Evolutionary conservation across 257 asterid species (phyloP).

Genomic region (Gynochthodes officinalis): DNA sequence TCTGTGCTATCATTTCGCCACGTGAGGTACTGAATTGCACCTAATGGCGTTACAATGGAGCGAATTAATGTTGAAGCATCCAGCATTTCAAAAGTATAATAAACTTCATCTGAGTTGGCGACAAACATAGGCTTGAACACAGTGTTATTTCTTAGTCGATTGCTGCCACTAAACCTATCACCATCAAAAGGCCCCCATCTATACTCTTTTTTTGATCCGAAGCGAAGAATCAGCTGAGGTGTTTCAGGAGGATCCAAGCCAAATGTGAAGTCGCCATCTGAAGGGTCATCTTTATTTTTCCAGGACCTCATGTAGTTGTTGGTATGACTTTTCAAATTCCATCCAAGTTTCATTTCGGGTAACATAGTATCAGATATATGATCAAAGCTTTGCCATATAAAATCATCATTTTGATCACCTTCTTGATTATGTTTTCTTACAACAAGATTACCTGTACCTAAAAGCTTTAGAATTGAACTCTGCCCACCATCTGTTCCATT

Average conservation of each 20-base stretch:
- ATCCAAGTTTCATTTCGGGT: conserved; percentile 56
- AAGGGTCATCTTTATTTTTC: conserved; percentile 35
- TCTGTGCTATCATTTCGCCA: conserved; percentile 23
- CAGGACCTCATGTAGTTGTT: conserved; percentile 38
- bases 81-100: conserved; percentile 27
- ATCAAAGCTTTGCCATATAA: conserved; percentile 48
- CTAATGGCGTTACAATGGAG: conserved; percentile 25
- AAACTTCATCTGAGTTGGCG: conserved; percentile 18
- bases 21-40: conserved; percentile 30
- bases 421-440: not conserved
- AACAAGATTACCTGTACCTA: conserved; percentile 21
- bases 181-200: conserved; percentile 57
- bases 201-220: conserved; percentile 3
- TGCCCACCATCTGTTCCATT: not conserved
- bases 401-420: conserved; percentile 8
- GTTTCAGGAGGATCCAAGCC: conserved; percentile 25
- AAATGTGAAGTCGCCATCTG: conserved; percentile 33
- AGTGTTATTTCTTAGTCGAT: conserved; percentile 15
- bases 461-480: conserved; percentile 15
- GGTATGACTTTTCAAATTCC: conserved; percentile 27
- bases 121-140: conserved; percentile 21
- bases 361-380: conserved; percentile 40
- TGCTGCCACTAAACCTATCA: conserved; percentile 27
- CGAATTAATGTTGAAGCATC: conserved; percentile 23
- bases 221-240: conserved; percentile 32